Base-by-base conservation (phyloP, 106 monocot species). In the Gastrodia elata region DNA sequence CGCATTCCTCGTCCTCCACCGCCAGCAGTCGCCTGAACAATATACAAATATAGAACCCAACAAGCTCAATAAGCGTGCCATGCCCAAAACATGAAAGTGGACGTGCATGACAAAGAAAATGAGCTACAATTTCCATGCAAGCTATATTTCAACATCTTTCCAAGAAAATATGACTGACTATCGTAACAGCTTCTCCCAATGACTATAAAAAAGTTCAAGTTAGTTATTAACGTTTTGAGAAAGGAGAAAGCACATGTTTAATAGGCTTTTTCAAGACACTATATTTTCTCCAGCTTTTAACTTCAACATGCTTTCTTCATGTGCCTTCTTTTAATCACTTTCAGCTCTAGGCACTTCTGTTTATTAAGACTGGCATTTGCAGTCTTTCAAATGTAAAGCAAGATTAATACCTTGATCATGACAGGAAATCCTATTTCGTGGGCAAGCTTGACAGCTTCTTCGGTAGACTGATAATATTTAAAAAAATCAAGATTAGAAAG, bases 1-100 rank as follows among this genome's bases (percentile, higher is more conserved):
- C 94, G 80, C 94, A 94, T 94, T 68, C 94, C 94, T 69, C 94
- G 88, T 36, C 94, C 94, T 76, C 94, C 94, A 77, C 94, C 94
- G 67, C 94, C 94, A 85, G 94, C 94, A 71, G 94, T 94, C 73
- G 94, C 94, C 94, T 94, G 72, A 24, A 72, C 35, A 75, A 34
- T 49, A 52, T 28, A 74, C 40, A 1, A 69, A 46, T 39, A 43
- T n/a, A 41, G 35, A 38, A 52, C 22, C 52, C 22, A 52, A 52
- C 52, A 52, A 52, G 52, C 52, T 52, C n/a, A 24, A 52, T 52
- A 52, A 48, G 7, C 52, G 22, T 52, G n/a, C n/a, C n/a, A n/a
- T n/a, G n/a, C n/a, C n/a, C 52, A n/a, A 48, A 16, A 44, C 11
- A 44, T 44, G 8, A 44, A 44, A 44, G 44, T 14, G 16, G 2